Percentiles rank a stretch among this genome's conserved stretches.
These are phyloP conservation scores for Arthrobotrys megalospora DNA, from an alignment of 2,329 filamentous ascomycete genomes.

Conservation along the genomic window DNA sequence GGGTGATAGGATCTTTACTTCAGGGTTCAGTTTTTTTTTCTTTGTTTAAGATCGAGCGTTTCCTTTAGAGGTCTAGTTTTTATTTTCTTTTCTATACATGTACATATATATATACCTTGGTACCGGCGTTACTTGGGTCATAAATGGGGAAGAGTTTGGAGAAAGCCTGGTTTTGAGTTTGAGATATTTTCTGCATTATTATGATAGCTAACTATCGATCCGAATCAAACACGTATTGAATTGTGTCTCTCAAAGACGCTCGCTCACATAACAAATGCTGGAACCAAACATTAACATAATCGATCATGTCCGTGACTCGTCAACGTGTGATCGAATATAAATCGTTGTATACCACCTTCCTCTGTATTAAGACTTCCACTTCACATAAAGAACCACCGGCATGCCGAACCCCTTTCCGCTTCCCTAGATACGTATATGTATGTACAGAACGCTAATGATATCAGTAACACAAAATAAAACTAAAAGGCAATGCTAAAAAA, in stretches of 20 bases:
- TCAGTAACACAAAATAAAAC: conserved; percentile 1
- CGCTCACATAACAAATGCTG: conserved; percentile 2
- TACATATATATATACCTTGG: conserved; percentile 19
- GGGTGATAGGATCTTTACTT: background rate
- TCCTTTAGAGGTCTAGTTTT: background rate
- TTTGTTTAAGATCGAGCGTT: background rate
- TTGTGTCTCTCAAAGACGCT: conserved; percentile 14
- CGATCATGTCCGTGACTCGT: conserved; percentile 10
- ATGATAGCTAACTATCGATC: conserved; percentile 4
- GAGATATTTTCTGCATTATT: conserved; percentile 3
- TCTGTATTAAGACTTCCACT: background rate
- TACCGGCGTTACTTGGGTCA: conserved; percentile 1
- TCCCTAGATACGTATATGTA: conserved; percentile 18
- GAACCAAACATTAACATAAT: conserved; percentile 23
- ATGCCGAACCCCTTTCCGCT: background rate
- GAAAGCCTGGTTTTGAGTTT: background rate
- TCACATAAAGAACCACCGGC: background rate
- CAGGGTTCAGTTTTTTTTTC: background rate
- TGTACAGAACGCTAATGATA: conserved; percentile 31
- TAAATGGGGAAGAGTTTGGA: background rate
- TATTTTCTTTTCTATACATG: background rate
- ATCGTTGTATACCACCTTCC: conserved; percentile 11
- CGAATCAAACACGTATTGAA: background rate
- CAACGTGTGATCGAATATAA: conserved; percentile 5
- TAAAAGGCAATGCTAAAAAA: conserved; percentile 11